Conservation (phyloP, 192 early-diverging fungal species). For the Allomyces macrogynus region DNA sequence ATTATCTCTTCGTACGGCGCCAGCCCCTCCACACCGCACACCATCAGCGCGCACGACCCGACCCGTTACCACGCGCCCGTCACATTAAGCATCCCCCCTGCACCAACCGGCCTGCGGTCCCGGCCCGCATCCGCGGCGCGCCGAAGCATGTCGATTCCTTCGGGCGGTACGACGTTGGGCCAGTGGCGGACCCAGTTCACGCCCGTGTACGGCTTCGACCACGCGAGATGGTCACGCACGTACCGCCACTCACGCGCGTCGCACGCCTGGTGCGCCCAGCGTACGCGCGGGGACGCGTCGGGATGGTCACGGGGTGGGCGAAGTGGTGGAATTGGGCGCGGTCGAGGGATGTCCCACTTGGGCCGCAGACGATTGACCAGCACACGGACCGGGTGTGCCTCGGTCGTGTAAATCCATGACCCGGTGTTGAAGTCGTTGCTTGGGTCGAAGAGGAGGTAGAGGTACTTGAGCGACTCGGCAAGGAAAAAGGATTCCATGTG, state of each 20-base stretch:
- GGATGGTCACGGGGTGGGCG: not conserved
- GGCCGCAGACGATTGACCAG: not conserved
- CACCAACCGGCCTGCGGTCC: too few species aligned
- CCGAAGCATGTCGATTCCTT: too few species aligned
- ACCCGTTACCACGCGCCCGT: too few species aligned
- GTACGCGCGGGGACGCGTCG: not conserved
- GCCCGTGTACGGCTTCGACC: not conserved
- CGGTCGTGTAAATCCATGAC: slow-evolving; percentile 82
- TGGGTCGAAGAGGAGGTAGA: slow-evolving; percentile 69
- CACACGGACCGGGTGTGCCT: slow-evolving; percentile 61
- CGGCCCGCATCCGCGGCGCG: too few species aligned
- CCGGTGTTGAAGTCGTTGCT: slow-evolving; percentile 43
- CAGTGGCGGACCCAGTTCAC: not conserved
- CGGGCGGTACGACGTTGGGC: not conserved
- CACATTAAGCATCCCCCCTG: too few species aligned
- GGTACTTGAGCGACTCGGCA: slow-evolving; percentile 90
- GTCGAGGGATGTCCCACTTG: not conserved
- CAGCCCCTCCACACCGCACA: too few species aligned
- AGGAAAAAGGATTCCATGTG: slow-evolving; percentile 48
- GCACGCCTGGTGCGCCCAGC: not conserved
- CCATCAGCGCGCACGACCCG: too few species aligned
- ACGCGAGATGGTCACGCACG: not conserved
- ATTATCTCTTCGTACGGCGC: too few species aligned
- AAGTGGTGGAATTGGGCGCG: not conserved
- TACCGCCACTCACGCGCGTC: not conserved